Conservation (phyloP, 176 grass and related monocot species). For the Oryza glumipatula region DNA sequence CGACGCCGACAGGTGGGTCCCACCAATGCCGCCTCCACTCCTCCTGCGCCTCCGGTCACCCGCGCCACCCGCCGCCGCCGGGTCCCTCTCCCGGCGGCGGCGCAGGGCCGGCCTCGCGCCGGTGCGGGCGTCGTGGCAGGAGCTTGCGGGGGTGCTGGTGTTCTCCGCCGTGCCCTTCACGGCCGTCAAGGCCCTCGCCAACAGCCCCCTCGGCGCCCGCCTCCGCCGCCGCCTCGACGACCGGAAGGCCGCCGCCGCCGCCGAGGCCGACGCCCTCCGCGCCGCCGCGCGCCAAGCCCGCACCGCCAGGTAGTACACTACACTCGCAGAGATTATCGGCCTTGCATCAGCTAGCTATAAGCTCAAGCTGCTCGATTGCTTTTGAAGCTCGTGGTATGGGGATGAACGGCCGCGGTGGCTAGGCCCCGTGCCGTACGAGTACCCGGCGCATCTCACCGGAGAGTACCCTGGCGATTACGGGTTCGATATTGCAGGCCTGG, state of each 20-base stretch:
- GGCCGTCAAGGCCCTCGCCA: conserved; percentile 84
- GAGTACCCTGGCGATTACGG: conserved; percentile 91
- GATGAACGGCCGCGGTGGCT: conserved; percentile 80
- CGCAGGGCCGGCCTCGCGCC: background rate
- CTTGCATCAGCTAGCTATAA: background rate
- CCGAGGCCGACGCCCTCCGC: conserved; percentile 54
- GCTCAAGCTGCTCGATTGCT: background rate
- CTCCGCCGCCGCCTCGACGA: conserved; percentile 61
- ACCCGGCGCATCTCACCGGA: conserved; percentile 71
- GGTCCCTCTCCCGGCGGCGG: background rate
- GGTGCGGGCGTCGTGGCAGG: conserved; percentile 61
- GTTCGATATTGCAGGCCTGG: conserved; percentile 88
- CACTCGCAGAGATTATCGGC: too few relatives aligned
- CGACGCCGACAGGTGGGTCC: conserved; percentile 5
- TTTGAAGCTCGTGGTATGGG: conserved; percentile 77
- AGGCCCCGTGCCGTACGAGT: conserved; percentile 74
- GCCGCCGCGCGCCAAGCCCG: conserved; percentile 56
- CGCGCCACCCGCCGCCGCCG: conserved; percentile 5
- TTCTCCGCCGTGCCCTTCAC: conserved; percentile 94
- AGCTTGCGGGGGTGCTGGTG: conserved; percentile 84
- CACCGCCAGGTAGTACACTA: conserved; percentile 38
- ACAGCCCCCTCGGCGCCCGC: conserved; percentile 72
- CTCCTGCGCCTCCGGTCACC: background rate
- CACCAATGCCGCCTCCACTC: background rate
- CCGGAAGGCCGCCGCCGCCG: conserved; percentile 64